phyloP scores from a whole-genome alignment of 306 rosid species.

The Lupinus albus region DNA sequence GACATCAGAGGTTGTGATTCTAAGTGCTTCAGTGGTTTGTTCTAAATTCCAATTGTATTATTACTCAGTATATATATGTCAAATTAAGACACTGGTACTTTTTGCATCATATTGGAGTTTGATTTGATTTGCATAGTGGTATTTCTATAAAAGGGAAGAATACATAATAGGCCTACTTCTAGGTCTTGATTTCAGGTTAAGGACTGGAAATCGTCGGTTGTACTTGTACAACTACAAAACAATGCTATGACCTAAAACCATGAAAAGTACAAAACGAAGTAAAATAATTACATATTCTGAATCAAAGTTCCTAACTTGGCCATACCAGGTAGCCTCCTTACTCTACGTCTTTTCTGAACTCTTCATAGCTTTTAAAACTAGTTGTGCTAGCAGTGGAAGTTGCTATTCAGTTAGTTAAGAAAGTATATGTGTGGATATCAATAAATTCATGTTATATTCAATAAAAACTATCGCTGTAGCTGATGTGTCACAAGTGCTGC shows the following conservation, averaged over 20 bases:
- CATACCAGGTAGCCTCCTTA: not conserved
- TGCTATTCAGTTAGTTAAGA: constrained; percentile 2
- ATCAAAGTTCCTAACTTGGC: constrained; percentile 8
- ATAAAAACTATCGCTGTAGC: not conserved
- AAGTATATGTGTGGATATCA: not conserved
- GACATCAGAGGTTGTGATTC: no score
- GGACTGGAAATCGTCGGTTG: not conserved
- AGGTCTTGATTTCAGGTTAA: constrained; percentile 1
- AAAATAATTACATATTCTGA: not conserved
- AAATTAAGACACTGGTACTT: not conserved
- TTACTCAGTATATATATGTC: no score
- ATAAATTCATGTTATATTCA: not conserved
- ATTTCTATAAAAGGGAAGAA: constrained; percentile 1
- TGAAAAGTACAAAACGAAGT: not conserved
- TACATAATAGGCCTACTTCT: not conserved
- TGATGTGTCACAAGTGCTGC: no score
- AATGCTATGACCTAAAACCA: not conserved
- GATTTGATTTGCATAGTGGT: constrained; percentile 6
- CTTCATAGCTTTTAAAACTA: constrained; percentile 21
- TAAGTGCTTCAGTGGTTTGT: no score
- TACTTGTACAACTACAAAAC: not conserved
- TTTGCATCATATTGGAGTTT: constrained; percentile 19
- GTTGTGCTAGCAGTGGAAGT: constrained; percentile 13
- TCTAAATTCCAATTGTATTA: no score
- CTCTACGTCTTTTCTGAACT: constrained; percentile 17